Base-by-base conservation (phyloP, 305 asterid genomes). In the Fraxinus velutina region DNA sequence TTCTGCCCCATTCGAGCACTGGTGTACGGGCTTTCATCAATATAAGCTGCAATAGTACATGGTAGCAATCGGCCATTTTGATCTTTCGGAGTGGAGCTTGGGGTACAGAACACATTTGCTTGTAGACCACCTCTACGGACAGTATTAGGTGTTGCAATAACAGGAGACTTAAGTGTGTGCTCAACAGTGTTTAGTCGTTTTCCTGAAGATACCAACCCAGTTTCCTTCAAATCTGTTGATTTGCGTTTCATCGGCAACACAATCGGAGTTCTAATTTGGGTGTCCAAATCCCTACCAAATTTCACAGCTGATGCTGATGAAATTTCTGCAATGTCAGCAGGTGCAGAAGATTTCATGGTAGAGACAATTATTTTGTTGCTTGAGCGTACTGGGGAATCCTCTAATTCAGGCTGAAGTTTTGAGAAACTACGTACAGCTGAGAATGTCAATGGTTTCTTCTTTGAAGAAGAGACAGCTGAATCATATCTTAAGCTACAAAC, bases 211-310 rank as follows among this genome's bases (percentile, higher is more conserved):
- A 64, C 82, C 37, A 72, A 73, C 78, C 88, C 94, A 78, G 81
- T 66, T 32, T 94, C 98, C 83, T 90, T 94, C 83, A 52, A 22
- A 72, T 96, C 99, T 12, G 91, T 89, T 73, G 88, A 83, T 85
- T 93, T 96, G 13, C 99, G 94, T 85, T 96, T 96, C 93, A 91
- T 82, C 33, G 98, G 97, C 86, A 96, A 85, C 78, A 92, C 79
- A 68, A 94, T 89, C 75, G 98, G 98, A 79, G 98, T 94, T 89
- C 92, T 90, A 39, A 79, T 71, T 83, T 83, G 92, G 66, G 68
- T 68, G 76, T 92, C 98, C 27, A 29, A 36, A 75, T 92, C 93
- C 79, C 90, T 93, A 75, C 85, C 75, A 72, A 89, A 76, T 86
- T 88, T 95, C n/a, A 68, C 73, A 68, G 85, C 83, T 84, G 92